Evolutionary conservation across 225 moss, liverwort and hornwort genomes (phyloP), one percentile per base, ranked within the genome.

Genomic region (Straminergon stramineum): DNA sequence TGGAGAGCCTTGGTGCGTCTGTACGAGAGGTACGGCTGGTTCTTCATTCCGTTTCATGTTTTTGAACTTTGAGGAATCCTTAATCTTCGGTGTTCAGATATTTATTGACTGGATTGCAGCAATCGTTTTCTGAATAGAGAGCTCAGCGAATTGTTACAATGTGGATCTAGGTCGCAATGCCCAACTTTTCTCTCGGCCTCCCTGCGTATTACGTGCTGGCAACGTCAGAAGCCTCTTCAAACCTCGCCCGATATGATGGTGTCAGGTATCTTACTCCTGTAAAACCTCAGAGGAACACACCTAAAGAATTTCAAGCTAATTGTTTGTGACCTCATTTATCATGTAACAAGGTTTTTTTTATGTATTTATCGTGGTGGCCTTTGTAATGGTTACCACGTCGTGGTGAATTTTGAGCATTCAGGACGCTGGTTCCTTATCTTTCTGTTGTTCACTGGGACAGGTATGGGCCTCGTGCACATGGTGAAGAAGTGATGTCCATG

Each of bases 161-260:
- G 39, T 58, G 75, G 39, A 79, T 83, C 32, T 90, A 96, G 96
- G 92, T 98, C 14, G 86, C 92, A 31, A 90, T 98, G 91, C 94
- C 96, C 85, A 96, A 92, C 41, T 98, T 96, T 86, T 92, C 95
- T 58, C 86, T 94, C 43, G 98, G 98, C 53, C 93, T 96, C 82
- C 98, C 98, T 39, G 97, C 98, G 19, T 99, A 97, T 90, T 97
- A 96, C 87, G 97, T 99, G 65, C 84, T 96, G 84, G 98, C 98
- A 85, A 91, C 95, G 85, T 96, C 97, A 45, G 96, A 99, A 89
- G 98, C 98, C 39, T 99, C 98, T 83, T 99, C 98, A 63, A 99
- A 99, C 74, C 95, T 99, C 41, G 95, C 98, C 34, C 96, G 96
- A 86, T 97, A 97, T 92, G 98, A 97, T 89, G 97, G 98, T 91